Percentiles rank a stretch among this genome's conserved stretches.
Conservation (phyloP, 2,329 filamentous ascomycete genomes). For the Drechslerella coelobrocha region DNA sequence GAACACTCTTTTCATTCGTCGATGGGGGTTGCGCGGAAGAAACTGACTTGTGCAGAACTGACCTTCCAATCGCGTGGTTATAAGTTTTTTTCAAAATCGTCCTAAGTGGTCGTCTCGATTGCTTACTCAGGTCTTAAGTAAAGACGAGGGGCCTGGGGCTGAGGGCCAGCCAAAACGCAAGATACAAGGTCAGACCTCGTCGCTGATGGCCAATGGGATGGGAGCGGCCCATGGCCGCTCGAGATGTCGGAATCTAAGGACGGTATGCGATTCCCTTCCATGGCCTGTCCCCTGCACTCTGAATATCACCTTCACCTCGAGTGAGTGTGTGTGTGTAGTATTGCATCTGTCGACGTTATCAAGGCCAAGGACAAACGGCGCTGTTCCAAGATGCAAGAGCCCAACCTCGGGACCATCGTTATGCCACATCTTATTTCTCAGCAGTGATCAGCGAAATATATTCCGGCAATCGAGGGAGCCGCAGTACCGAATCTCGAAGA, state of each 20-base stretch:
- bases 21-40: too few relatives aligned
- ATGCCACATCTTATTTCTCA: too few relatives aligned
- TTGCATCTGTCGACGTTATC: too few relatives aligned
- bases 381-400: too few relatives aligned
- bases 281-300: not conserved
- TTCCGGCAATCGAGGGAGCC: slow-evolving; percentile 29
- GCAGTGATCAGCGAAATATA: slow-evolving; percentile 33
- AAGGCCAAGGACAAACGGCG: too few relatives aligned
- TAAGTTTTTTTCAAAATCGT: too few relatives aligned
- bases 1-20: not conserved
- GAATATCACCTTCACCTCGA: too few relatives aligned
- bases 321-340: too few relatives aligned
- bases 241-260: slow-evolving; percentile 29
- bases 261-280: too few relatives aligned
- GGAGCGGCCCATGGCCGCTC: slow-evolving; percentile 32
- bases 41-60: too few relatives aligned
- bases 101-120: not conserved
- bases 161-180: slow-evolving; percentile 8
- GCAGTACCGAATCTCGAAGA: not conserved
- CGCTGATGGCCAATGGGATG: slow-evolving; percentile 36
- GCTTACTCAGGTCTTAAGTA: not conserved
- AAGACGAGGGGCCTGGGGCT: not conserved
- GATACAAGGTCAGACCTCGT: slow-evolving; percentile 4
- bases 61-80: too few relatives aligned
- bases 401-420: too few relatives aligned